Evolutionary conservation across 2,329 filamentous ascomycete species (phyloP).

Genomic region (Apiospora aurea): DNA sequence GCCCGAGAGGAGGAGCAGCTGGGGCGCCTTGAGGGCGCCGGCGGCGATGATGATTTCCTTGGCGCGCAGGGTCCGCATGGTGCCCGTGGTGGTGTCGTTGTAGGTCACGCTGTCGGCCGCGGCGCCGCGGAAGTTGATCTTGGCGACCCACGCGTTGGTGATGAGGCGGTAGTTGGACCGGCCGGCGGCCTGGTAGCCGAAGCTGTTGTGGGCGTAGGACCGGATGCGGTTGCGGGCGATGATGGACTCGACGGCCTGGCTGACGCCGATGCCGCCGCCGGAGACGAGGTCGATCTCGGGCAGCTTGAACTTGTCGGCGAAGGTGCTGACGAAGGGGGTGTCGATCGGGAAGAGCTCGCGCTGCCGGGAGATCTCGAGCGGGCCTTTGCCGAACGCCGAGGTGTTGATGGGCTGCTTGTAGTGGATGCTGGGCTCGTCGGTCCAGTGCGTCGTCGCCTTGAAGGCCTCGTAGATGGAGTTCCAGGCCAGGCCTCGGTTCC

Average conservation of each 20-base stretch:
- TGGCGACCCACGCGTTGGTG: conserved; percentile 41
- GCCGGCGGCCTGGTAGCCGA: conserved; percentile 27
- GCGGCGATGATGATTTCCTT: conserved; percentile 40
- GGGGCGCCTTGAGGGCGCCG: conserved; percentile 39
- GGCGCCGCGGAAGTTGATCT: conserved; percentile 42
- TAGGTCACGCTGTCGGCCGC: conserved; percentile 46
- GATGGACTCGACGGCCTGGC: conserved; percentile 26
- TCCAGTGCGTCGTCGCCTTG: conserved; percentile 1
- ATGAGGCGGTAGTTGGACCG: conserved; percentile 30
- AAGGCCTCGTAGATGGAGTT: conserved; percentile 18
- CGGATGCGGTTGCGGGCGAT: conserved; percentile 30
- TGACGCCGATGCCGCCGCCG: conserved; percentile 33
- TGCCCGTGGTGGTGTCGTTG: conserved; percentile 37
- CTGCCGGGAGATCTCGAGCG: not conserved
- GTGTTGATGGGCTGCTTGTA: not conserved
- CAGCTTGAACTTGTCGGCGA: conserved; percentile 11
- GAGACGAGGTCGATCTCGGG: conserved; percentile 28
- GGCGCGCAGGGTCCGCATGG: conserved; percentile 41
- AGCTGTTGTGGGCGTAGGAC: conserved; percentile 31
- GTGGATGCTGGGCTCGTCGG: not conserved
- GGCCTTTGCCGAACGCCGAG: not conserved
- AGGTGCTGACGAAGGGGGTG: not conserved
- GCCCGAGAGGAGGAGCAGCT: conserved; percentile 42
- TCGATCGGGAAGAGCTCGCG: not conserved
- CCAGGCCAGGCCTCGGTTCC: conserved; percentile 21